These are phyloP conservation scores for Isoetes taiwanensis DNA, from an alignment of 75 land plant genomes.

Conservation along the genomic window DNA sequence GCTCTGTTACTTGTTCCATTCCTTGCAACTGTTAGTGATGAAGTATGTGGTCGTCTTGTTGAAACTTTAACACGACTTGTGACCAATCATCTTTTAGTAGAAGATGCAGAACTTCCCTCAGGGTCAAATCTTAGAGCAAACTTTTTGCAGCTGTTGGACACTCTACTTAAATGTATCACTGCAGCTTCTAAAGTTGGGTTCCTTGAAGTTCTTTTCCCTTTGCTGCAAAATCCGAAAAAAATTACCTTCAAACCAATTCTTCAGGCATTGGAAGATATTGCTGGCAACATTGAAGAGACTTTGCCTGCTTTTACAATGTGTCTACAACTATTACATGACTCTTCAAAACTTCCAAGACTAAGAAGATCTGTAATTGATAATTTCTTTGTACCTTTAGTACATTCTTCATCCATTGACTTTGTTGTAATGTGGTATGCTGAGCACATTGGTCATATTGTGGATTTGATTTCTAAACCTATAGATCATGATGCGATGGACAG, in stretches of 20 bases:
- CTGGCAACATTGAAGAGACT: conserved; percentile 14
- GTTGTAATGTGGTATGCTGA: conserved; percentile 22
- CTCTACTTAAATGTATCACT: conserved; percentile 16
- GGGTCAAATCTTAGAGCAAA: conserved; percentile 29
- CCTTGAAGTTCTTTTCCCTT: conserved; percentile 34
- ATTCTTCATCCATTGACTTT: conserved; percentile 17
- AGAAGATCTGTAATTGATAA: conserved; percentile 21
- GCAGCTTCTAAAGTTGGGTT: conserved; percentile 14
- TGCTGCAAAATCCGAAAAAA: conserved; percentile 23
- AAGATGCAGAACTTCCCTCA: conserved; percentile 25
- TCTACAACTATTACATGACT: conserved; percentile 19
- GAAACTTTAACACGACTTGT: conserved; percentile 17
- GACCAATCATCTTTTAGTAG: conserved; percentile 24
- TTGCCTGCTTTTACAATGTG: conserved; percentile 15
- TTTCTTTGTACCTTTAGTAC: conserved; percentile 21
- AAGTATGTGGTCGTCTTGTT: not conserved
- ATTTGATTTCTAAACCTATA: not conserved
- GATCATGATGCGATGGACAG: not conserved
- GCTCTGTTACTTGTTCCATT: conserved; percentile 24
- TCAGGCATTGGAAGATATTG: conserved; percentile 15
- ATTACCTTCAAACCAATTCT: conserved; percentile 11
- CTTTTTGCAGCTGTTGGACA: conserved; percentile 19
- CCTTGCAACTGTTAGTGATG: conserved; percentile 9
- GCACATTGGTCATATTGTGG: conserved; percentile 14
- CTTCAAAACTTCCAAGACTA: conserved; percentile 15